Evolutionary conservation across 345 rosid species (phyloP), one percentile per base, ranked within the genome.

Genomic region (Corchorus olitorius): DNA sequence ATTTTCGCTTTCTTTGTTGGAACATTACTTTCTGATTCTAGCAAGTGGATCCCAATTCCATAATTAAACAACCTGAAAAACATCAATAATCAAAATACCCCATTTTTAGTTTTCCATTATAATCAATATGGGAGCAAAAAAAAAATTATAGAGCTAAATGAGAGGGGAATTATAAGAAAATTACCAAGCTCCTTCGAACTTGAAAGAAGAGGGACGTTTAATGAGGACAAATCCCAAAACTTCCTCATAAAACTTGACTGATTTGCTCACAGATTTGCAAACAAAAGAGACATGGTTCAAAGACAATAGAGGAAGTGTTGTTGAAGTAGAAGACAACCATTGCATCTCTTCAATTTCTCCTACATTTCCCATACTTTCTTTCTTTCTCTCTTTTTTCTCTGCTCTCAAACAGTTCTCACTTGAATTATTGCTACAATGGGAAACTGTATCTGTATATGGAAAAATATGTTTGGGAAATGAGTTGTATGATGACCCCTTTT

Each of bases 201-300:
- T 70, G 0, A 93, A 78, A 4, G 91, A 76, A 4, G 77, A 76
- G 0, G 97, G 94, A 13, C 94, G 82, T 73, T 93, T 84, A 15
- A 80, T 85, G 87, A 79, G 76, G 19, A 86, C 92, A 76, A 90
- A 87, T 1, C 94, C 97, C 22, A 91, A 82, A 20, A 93, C 90
- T 17, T 86, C 82, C 2, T 83, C 83, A 80, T 91, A 90, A 81
- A 93, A 93, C 66, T 85, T 87, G 0, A 76, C 63, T 0, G 98
- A 90, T 41, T 81, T 78, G 45, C 82, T 41, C 33, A 88, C 90
- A 58, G 89, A 83, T 46, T 87, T 83, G 82, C 94, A 89, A 0
- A 91, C 88, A 58, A 94, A 83, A 10, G 94, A 90, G 0, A 88
- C 90, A 34, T 93, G 94, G 84, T 90, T 91, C 41, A 91, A 72